Base-by-base conservation (phyloP, 2,329 filamentous ascomycete genomes). In the Lecanicillium sp. region DNA sequence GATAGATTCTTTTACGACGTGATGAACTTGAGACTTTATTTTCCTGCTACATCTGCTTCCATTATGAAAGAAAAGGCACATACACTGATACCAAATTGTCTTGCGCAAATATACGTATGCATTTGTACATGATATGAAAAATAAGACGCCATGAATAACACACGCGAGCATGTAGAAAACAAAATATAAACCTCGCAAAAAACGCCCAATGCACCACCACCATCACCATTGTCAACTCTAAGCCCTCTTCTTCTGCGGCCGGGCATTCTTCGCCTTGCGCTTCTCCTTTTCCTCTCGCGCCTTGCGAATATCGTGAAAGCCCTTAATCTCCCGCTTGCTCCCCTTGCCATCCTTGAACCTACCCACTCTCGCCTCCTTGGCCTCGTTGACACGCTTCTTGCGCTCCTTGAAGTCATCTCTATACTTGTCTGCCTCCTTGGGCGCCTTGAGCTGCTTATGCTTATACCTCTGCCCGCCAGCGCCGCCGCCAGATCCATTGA, bases 361-460 rank as follows among this genome's bases (percentile, higher is more conserved):
- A 36, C 84, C 85, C 20, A 87, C 63, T 15, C 84, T 71, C 67
- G 88, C 88, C 69, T 95, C 85, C 63, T 83, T 84, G 33, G 90
- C 89, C 56, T 88, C 88, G 13, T 80, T 78, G 14, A 92, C 82
- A 55, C 86, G 80, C 80, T 89, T 89, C 80, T 92, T 95, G 66
- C 85, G 81, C 57, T 80, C 79, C 48, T 94, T 72, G 63, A 85
- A 98, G 63, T 98, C 90, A 59, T 90, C 88, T 44, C 92, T 75
- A 62, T 76, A 90, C 65, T 85, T 90, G 68, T 98, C 92, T 7
- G 92, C 88, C 51, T 86, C 79, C 71, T 95, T 96, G 46, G 94
- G 92, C 41, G 88, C 88, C 64, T 76, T 80, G 57, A 92, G 82
- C 60, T 81, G 77, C 63, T 83, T 90, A 67, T 98, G 92, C 68